Conservation (phyloP, 73 alveolate genomes). For the Paramecium pentaurelia region DNA sequence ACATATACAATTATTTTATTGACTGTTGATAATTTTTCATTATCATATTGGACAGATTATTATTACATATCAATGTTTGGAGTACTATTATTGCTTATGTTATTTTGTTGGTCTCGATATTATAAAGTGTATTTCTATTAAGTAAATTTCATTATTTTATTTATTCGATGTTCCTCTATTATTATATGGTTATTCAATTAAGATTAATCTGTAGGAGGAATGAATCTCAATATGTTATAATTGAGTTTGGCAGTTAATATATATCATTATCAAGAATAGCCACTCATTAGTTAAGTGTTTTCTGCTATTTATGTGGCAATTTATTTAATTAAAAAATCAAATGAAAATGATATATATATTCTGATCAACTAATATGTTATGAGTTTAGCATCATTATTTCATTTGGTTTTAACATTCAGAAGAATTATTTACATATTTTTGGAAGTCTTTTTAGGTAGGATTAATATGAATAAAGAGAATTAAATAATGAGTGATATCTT, state of each 20-base stretch:
- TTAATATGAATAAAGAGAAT: constrained; percentile 44
- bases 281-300: neutral
- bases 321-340: neutral
- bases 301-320: neutral
- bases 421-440: neutral
- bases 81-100: neutral
- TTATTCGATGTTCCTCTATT: neutral
- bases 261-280: neutral
- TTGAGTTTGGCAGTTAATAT: neutral
- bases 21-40: neutral
- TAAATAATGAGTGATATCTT: constrained; percentile 24
- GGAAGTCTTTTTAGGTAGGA: neutral
- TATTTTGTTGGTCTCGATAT: neutral
- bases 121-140: neutral
- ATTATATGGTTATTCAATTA: neutral
- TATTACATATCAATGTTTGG: neutral
- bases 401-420: neutral
- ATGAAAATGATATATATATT: neutral
- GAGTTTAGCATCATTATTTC: neutral
- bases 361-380: neutral
- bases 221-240: neutral
- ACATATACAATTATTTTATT: neutral
- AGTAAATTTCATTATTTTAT: neutral
- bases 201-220: neutral
- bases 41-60: neutral